phyloP scores from a whole-genome alignment of 805 yeast species.

The Kuraishia piskuri region DNA sequence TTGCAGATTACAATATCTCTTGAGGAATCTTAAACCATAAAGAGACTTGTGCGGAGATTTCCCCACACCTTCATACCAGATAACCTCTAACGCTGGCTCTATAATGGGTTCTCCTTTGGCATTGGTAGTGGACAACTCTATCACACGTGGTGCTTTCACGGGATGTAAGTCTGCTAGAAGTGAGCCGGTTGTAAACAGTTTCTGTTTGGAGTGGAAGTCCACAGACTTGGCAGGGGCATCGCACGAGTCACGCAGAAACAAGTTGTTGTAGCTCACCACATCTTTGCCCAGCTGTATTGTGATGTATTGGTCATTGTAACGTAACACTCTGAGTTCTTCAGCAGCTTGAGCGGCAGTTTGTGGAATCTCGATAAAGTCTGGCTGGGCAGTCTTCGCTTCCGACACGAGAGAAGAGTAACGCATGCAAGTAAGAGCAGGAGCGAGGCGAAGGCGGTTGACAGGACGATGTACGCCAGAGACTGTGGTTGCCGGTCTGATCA shows the following conservation, averaged over 20 bases:
- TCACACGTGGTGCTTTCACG: constrained; percentile 22
- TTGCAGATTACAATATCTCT: constrained; percentile 28
- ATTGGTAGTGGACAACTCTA: constrained; percentile 9
- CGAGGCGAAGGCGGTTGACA: not conserved
- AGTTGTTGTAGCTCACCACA: constrained; percentile 31
- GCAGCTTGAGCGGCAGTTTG: not conserved
- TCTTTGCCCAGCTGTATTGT: constrained; percentile 5
- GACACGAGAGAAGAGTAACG: not conserved
- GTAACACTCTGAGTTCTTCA: not conserved
- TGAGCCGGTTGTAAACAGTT: constrained; percentile 52
- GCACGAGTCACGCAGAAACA: constrained; percentile 63
- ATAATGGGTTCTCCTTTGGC: constrained; percentile 7
- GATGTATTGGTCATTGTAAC: constrained; percentile 1
- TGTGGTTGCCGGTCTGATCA: not conserved
- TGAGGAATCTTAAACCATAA: constrained; percentile 40
- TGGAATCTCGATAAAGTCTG: not conserved
- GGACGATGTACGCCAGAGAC: not conserved
- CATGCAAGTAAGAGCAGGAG: not conserved
- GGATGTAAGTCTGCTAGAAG: constrained; percentile 30
- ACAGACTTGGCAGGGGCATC: constrained; percentile 32
- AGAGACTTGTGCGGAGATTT: constrained; percentile 12
- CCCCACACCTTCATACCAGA: constrained; percentile 39
- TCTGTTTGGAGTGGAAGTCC: constrained; percentile 51
- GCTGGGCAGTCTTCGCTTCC: not conserved
- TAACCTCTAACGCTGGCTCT: constrained; percentile 28